phyloP scores from a whole-genome alignment of 192 early-diverging fungal genomes.

The Rhizoclosmatium globosum region DNA sequence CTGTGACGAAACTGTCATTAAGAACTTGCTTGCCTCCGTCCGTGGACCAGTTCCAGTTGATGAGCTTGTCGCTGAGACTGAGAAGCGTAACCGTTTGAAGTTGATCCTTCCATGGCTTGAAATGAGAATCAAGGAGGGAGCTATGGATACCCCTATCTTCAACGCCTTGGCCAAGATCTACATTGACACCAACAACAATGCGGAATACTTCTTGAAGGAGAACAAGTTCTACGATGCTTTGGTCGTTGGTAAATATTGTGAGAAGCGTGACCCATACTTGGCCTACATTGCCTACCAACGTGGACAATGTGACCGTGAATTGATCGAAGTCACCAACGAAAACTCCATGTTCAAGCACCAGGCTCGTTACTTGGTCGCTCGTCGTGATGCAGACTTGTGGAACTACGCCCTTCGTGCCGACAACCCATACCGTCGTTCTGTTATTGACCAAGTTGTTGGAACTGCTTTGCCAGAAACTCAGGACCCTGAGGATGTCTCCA shows the following conservation, averaged over 20 bases:
- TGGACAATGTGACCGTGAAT: constrained; percentile 93
- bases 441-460: constrained; percentile 94
- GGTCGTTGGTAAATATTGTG: constrained; percentile 98
- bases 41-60: constrained; percentile 83
- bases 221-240: constrained; percentile 88
- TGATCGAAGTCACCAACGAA: constrained; percentile 96
- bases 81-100: constrained; percentile 98
- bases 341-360: constrained; percentile 99
- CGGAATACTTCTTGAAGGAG: constrained; percentile 92
- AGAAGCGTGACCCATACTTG: constrained; percentile 96
- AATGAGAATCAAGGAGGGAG: constrained; percentile 85
- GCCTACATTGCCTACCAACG: constrained; percentile 95
- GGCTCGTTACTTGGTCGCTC: constrained; percentile 92
- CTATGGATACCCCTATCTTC: constrained; percentile 89
- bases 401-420: constrained; percentile 77
- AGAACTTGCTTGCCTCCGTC: constrained; percentile 88
- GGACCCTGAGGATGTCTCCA: constrained; percentile 97
- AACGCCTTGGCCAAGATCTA: constrained; percentile 99
- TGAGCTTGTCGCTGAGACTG: constrained; percentile 86
- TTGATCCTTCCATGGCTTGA: constrained; percentile 95
- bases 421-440: constrained; percentile 83
- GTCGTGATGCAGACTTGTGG: constrained; percentile 89
- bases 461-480: constrained; percentile 92
- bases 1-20: constrained; percentile 94
- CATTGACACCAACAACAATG: constrained; percentile 99